A percentile compares a stretch with the other conserved stretches of the same genome.
Evolutionary conservation across 2,329 filamentous ascomycete genomes (phyloP).

Genomic region (Curvularia hawaiiensis): DNA sequence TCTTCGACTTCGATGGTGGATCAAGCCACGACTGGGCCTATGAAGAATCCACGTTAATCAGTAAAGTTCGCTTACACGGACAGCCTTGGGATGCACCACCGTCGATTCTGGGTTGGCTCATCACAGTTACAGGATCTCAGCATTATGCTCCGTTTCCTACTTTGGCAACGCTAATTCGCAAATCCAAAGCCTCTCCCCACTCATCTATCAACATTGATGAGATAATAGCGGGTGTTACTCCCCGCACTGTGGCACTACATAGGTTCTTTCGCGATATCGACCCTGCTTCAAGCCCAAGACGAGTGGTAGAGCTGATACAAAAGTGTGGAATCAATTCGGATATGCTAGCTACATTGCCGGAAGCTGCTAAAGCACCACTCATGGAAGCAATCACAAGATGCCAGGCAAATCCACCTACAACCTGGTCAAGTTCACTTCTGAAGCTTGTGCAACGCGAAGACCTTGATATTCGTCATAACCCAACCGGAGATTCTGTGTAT

Average conservation of each 20-base stretch:
- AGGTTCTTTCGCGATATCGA: conserved; percentile 64
- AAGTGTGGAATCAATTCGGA: conserved; percentile 68
- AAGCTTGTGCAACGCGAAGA: conserved; percentile 82
- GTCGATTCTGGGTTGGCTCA: conserved; percentile 62
- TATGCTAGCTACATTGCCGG: conserved; percentile 81
- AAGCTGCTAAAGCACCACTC: conserved; percentile 78
- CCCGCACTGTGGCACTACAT: conserved; percentile 70
- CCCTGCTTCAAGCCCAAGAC: conserved; percentile 50
- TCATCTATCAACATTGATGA: conserved; percentile 46
- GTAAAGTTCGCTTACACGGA: conserved; percentile 33
- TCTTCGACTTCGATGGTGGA: conserved; percentile 66
- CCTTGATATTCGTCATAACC: conserved; percentile 57
- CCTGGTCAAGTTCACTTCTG: conserved; percentile 74
- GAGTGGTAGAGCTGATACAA: conserved; percentile 76
- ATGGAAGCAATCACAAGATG: conserved; percentile 85
- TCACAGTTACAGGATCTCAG: conserved; percentile 37
- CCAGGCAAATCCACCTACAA: conserved; percentile 78
- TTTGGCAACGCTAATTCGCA: conserved; percentile 43
- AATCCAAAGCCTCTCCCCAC: conserved; percentile 46
- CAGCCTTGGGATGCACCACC: conserved; percentile 56
- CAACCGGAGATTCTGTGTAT: conserved; percentile 25
- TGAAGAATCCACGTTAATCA: conserved; percentile 54
- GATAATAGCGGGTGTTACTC: conserved; percentile 40
- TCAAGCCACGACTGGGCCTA: conserved; percentile 61
- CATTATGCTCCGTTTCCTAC: conserved; percentile 44